phyloP scores from a whole-genome alignment of 208 protist species.

The Leishmania braziliensis region DNA sequence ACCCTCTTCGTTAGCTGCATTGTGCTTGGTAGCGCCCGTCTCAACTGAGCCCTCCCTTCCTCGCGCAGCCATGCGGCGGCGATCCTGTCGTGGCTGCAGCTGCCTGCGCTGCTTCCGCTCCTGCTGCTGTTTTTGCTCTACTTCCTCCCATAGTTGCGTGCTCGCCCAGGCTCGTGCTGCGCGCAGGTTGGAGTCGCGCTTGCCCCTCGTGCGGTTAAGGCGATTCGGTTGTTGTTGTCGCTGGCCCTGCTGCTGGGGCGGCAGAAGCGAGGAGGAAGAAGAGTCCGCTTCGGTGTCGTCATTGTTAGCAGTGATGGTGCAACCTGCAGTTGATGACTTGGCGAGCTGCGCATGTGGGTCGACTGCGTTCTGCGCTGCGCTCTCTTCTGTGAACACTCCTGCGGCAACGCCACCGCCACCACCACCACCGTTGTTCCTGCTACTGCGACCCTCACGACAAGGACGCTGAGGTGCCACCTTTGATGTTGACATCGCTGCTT shows the following conservation, averaged over 20 bases:
- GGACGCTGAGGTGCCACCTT: neutral
- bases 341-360: neutral
- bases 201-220: neutral
- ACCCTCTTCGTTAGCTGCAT: neutral
- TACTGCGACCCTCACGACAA: neutral
- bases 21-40: neutral
- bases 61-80: neutral
- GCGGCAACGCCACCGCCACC: neutral
- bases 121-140: neutral
- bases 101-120: neutral
- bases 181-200: neutral
- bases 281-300: neutral
- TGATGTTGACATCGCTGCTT: neutral
- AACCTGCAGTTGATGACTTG: neutral
- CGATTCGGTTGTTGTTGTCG: neutral
- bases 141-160: neutral
- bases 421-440: neutral
- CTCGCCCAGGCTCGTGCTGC: neutral
- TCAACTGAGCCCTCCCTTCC: neutral
- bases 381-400: neutral
- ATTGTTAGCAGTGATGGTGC: neutral
- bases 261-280: neutral
- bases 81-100: neutral
- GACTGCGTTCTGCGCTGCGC: neutral
- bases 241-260: neutral